Percentiles rank a stretch among this genome's conserved stretches.
Conservation (phyloP, 306 rosid genomes). For the apple (Malus domestica) region DNA sequence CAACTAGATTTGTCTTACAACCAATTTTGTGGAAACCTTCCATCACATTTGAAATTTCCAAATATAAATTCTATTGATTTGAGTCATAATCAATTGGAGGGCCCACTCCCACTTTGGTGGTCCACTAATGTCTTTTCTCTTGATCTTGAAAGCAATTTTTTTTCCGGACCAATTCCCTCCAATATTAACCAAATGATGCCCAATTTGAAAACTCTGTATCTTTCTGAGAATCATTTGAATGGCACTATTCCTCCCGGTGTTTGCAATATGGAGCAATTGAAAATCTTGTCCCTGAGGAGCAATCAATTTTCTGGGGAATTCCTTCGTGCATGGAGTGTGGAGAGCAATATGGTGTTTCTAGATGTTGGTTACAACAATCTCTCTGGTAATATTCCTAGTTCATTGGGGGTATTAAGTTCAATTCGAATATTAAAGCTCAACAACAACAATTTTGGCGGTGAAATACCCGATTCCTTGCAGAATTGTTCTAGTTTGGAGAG, state of each 20-base stretch:
- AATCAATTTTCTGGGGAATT: not conserved
- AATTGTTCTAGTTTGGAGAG: fast-evolving
- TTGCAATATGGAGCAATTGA: not conserved
- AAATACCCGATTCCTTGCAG: not conserved
- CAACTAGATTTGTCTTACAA: not conserved
- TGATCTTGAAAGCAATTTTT: not conserved
- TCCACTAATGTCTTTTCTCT: not conserved
- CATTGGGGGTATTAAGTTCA: not conserved
- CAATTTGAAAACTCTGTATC: not conserved
- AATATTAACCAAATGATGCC: not conserved
- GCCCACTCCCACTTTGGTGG: not conserved
- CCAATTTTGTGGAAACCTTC: not conserved
- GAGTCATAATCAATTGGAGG: not conserved
- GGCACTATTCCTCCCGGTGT: not conserved
- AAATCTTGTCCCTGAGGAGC: not conserved
- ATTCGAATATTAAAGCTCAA: not conserved
- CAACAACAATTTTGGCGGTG: not conserved
- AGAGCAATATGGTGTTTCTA: fast-evolving
- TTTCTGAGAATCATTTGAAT: not conserved
- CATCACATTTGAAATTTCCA: not conserved
- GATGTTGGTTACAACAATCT: not conserved
- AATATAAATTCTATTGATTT: not conserved
- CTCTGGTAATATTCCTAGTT: not conserved
- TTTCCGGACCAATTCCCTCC: not conserved
- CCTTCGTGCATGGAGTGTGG: not conserved